These are phyloP conservation scores for Taphrina sp. DNA, from an alignment of 1,139 yeast genomes.

Conservation along the genomic window DNA sequence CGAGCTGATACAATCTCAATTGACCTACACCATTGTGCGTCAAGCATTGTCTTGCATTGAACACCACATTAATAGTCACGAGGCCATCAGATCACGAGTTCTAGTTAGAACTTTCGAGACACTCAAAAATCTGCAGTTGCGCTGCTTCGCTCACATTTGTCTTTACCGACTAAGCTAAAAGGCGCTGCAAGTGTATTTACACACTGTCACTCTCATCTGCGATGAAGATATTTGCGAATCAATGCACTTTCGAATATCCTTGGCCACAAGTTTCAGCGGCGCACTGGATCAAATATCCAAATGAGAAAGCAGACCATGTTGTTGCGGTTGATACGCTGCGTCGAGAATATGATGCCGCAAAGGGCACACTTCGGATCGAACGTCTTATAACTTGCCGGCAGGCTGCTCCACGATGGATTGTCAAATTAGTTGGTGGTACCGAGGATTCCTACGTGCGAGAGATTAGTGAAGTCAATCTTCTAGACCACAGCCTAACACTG, in stretches of 20 bases:
- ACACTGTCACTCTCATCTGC: no score
- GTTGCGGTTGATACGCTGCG: conserved; percentile 85
- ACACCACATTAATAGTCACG: no score
- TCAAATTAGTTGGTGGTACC: conserved; percentile 68
- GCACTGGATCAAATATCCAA: conserved; percentile 95
- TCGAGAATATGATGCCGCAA: conserved; percentile 60
- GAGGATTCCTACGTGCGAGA: conserved; percentile 82
- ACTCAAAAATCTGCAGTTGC: no score
- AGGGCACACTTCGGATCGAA: conserved; percentile 69
- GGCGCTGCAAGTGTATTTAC: no score
- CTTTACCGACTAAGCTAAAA: no score
- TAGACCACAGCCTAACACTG: conserved; percentile 62
- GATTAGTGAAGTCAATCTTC: conserved; percentile 77
- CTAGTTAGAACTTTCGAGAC: no score
- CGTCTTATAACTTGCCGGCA: conserved; percentile 87
- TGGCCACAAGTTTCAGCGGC: conserved; percentile 95
- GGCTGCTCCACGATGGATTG: conserved; percentile 79
- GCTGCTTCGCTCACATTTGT: no score
- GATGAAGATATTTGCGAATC: conserved; percentile 67
- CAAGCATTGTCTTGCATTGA: no score
- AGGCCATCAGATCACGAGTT: no score
- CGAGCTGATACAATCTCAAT: no score
- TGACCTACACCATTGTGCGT: no score
- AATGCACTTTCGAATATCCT: conserved; percentile 62
- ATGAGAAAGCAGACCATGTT: conserved; percentile 89